phyloP scores from a whole-genome alignment of 805 yeast genomes.

The Scheffersomyces stipitis region DNA sequence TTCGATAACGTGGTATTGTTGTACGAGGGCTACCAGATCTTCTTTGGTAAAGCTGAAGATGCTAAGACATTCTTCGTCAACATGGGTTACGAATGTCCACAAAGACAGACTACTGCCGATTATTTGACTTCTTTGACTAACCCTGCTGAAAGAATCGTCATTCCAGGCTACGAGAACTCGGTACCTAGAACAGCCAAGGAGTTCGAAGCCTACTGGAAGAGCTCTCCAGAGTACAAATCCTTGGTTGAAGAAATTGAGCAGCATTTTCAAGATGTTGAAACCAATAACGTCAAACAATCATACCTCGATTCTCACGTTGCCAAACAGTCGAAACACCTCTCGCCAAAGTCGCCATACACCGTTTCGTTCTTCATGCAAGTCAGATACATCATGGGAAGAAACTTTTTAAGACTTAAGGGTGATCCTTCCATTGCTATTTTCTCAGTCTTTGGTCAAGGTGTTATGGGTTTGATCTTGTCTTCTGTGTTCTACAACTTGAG shows the following conservation, averaged over 20 bases:
- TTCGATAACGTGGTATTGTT: slow-evolving; percentile 64
- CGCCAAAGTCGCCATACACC: slow-evolving; percentile 52
- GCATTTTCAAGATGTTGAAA: slow-evolving; percentile 5
- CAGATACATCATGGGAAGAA: slow-evolving; percentile 44
- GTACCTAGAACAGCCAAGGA: slow-evolving; percentile 41
- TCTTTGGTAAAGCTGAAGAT: slow-evolving; percentile 44
- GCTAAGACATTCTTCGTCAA: slow-evolving; percentile 51
- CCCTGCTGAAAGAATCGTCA: slow-evolving; percentile 48
- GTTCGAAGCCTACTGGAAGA: slow-evolving; percentile 38
- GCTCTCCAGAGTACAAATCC: slow-evolving; percentile 40
- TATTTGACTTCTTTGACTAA: slow-evolving; percentile 56
- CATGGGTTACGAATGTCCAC: slow-evolving; percentile 59
- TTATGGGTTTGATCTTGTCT: slow-evolving; percentile 55
- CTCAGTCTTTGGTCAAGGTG: slow-evolving; percentile 43
- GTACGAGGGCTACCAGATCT: slow-evolving; percentile 58
- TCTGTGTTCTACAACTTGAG: slow-evolving; percentile 58
- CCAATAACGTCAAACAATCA: slow-evolving; percentile 13
- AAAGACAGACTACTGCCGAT: slow-evolving; percentile 61
- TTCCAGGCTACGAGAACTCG: slow-evolving; percentile 42
- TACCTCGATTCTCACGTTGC: slow-evolving; percentile 26
- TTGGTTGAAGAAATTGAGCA: slow-evolving; percentile 13
- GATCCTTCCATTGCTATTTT: slow-evolving; percentile 49
- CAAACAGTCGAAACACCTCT: slow-evolving; percentile 17
- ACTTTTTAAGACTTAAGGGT: slow-evolving; percentile 48
- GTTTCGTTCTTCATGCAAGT: slow-evolving; percentile 55